These are phyloP conservation scores for Cyclostephanos tholiformis DNA, from an alignment of 108 stramenopile species.

Conservation along the genomic window DNA sequence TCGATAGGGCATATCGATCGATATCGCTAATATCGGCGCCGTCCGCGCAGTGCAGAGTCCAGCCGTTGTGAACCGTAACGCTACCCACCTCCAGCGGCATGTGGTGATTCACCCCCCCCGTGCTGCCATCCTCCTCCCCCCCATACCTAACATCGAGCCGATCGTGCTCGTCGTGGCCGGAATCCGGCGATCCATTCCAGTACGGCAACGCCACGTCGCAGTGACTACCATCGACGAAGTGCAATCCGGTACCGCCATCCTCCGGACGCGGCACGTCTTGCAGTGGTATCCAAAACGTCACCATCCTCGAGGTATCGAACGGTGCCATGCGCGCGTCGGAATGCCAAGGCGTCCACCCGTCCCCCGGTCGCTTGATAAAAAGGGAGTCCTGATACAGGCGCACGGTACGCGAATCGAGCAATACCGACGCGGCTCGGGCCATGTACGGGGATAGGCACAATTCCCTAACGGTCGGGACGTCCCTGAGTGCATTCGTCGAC, in stretches of 20 bases:
- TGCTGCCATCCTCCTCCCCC: not conserved
- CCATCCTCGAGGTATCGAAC: constrained; percentile 83
- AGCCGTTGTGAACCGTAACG: constrained; percentile 83
- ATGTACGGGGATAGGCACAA: constrained; percentile 54
- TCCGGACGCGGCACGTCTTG: constrained; percentile 56
- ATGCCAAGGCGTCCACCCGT: constrained; percentile 89
- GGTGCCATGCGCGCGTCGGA: constrained; percentile 87
- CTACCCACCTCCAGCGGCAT: constrained; percentile 80
- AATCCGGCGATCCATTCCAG: constrained; percentile 64
- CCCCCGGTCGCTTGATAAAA: constrained; percentile 76
- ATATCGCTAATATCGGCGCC: constrained; percentile 35
- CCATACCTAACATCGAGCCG: constrained; percentile 64
- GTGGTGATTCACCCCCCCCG: constrained; percentile 53
- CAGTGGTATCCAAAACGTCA: constrained; percentile 89
- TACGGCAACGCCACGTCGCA: constrained; percentile 83
- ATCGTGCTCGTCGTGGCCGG: constrained; percentile 54
- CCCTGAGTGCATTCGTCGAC: constrained; percentile 4
- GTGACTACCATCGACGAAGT: constrained; percentile 78
- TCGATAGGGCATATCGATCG: constrained; percentile 77
- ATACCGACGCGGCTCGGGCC: constrained; percentile 55
- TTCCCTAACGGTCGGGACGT: constrained; percentile 44
- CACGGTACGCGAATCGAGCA: constrained; percentile 69
- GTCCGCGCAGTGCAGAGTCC: constrained; percentile 86
- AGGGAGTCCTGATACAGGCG: constrained; percentile 86
- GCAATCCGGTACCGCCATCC: constrained; percentile 64